phyloP scores from a whole-genome alignment of 2,329 filamentous ascomycete genomes.

The Plenodomus lindquistii region DNA sequence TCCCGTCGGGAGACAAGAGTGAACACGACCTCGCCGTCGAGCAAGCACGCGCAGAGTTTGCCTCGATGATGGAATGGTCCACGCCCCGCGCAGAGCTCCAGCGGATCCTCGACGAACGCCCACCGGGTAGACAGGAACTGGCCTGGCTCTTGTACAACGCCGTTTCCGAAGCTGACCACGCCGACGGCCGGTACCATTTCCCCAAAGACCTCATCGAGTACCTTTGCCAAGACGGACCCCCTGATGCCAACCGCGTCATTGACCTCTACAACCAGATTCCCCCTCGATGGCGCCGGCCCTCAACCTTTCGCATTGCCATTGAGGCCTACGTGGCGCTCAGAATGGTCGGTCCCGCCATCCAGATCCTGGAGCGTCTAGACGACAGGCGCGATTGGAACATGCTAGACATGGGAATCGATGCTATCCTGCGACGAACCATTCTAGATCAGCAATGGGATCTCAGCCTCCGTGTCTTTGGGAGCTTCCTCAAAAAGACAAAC shows the following conservation, averaged over 20 bases:
- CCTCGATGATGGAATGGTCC: constrained; percentile 15
- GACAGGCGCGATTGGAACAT: constrained; percentile 3
- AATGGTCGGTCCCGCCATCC: constrained; percentile 43
- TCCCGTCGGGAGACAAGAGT: constrained; percentile 7
- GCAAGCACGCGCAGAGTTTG: constrained; percentile 24
- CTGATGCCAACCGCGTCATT: constrained; percentile 46
- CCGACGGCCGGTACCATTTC: constrained; percentile 8
- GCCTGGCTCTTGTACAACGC: constrained; percentile 45
- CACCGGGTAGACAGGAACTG: constrained; percentile 30
- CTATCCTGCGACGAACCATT: constrained; percentile 35
- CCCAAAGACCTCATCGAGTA: constrained; percentile 35
- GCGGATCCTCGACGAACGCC: constrained; percentile 14
- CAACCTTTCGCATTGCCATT: constrained; percentile 52
- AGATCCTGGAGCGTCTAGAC: constrained; percentile 49
- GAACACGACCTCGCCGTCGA: constrained; percentile 10
- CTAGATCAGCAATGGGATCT: constrained; percentile 43
- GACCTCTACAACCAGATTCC: constrained; percentile 53
- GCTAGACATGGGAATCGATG: constrained; percentile 30
- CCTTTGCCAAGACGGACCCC: constrained; percentile 20
- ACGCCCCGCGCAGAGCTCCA: constrained; percentile 24
- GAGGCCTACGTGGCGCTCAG: constrained; percentile 50
- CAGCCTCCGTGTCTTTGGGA: constrained; percentile 30
- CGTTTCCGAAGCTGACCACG: constrained; percentile 16
- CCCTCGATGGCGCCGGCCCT: constrained; percentile 39
- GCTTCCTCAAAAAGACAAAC: constrained; percentile 15